Percentiles rank a stretch among this genome's conserved stretches.
Conservation (phyloP, 441 rosid species). For the Pelargonium australe region DNA sequence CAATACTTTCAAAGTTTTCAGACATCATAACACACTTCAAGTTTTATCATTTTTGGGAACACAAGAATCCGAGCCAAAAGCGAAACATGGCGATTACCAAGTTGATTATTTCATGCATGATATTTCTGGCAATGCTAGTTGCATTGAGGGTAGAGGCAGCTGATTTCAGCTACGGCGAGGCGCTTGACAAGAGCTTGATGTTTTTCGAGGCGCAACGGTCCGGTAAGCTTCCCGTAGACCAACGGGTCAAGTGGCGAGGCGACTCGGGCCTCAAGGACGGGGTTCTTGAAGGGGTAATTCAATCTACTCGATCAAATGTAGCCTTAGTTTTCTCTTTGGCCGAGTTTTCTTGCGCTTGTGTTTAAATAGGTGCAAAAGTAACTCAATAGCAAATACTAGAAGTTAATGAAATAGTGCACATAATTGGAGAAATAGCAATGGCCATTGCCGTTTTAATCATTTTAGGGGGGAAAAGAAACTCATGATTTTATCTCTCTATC, state of each 20-base stretch:
- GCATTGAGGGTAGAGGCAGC: conserved; percentile 9
- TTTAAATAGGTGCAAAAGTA: no score
- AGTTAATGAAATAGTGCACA: no score
- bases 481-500: no score
- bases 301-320: no score
- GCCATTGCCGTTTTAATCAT: no score
- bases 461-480: no score
- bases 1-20: neutral
- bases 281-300: conserved; percentile 50
- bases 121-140: neutral
- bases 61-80: neutral
- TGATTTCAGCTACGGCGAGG: conserved; percentile 51
- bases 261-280: conserved; percentile 76
- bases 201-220: conserved; percentile 84
- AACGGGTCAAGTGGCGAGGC: conserved; percentile 66
- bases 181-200: conserved; percentile 62
- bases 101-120: neutral
- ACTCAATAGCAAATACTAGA: no score
- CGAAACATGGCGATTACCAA: neutral
- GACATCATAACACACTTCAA: neutral
- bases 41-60: neutral
- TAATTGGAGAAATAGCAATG: no score
- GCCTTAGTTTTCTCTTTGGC: no score
- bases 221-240: conserved; percentile 49
- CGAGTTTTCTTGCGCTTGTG: no score